phyloP scores from a whole-genome alignment of 306 rosid genomes.

The Gynostemma pentaphyllum region DNA sequence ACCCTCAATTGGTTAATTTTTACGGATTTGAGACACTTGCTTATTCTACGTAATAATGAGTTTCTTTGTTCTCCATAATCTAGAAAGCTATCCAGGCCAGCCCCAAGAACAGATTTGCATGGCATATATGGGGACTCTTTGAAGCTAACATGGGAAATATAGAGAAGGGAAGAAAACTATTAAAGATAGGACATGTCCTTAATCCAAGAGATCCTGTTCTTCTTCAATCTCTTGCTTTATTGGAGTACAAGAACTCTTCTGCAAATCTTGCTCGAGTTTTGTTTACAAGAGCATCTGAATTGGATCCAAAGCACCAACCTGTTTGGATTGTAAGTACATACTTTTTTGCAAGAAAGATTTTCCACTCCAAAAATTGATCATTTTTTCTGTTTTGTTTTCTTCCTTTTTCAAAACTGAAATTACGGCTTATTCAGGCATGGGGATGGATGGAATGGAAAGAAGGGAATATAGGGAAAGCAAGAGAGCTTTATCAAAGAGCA shows the following conservation, averaged over 20 bases:
- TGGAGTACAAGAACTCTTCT: slow-evolving; percentile 72
- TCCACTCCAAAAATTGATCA: neutral
- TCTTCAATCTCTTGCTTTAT: slow-evolving; percentile 87
- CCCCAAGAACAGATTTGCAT: slow-evolving; percentile 88
- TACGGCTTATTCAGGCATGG: slow-evolving; percentile 70
- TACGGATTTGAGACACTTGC: too few species aligned
- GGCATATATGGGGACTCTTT: slow-evolving; percentile 98
- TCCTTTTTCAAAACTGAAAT: neutral
- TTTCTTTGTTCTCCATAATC: slow-evolving; percentile 1
- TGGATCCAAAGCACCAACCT: slow-evolving; percentile 93
- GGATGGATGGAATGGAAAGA: slow-evolving; percentile 99
- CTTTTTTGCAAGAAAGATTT: neutral
- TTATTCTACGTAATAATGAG: too few species aligned
- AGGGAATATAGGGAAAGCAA: slow-evolving; percentile 66
- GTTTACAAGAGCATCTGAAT: slow-evolving; percentile 75
- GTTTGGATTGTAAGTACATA: slow-evolving; percentile 77
- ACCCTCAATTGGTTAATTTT: too few species aligned
- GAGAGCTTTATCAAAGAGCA: slow-evolving; percentile 68
- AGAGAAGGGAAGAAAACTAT: slow-evolving; percentile 65
- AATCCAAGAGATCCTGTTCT: slow-evolving; percentile 94
- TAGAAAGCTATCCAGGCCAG: slow-evolving; percentile 88
- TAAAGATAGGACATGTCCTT: slow-evolving; percentile 75
- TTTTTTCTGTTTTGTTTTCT: neutral
- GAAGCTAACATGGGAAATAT: slow-evolving; percentile 70
- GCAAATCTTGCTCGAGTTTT: slow-evolving; percentile 73